phyloP scores from a whole-genome alignment of 495 filamentous ascomycete species.

The Tuber indicum region DNA sequence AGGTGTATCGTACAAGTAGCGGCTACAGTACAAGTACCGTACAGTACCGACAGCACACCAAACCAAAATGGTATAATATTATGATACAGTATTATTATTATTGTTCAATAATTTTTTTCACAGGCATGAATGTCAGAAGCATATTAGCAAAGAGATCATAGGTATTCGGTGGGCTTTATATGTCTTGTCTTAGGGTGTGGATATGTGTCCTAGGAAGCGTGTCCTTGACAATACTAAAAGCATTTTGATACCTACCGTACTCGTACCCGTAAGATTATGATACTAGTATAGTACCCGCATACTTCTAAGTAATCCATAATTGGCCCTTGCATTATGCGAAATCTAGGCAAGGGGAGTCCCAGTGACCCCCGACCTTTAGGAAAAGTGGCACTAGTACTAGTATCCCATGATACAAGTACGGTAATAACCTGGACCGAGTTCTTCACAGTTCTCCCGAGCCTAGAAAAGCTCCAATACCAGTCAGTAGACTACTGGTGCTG shows the following conservation, averaged over 20 bases:
- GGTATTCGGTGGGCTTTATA: not conserved
- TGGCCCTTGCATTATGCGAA: not conserved
- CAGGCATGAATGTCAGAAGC: not conserved
- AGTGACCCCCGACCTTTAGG: not conserved
- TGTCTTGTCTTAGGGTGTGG: not conserved
- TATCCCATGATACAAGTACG: too few relatives aligned
- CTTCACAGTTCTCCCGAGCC: not conserved
- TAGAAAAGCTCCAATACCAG: not conserved
- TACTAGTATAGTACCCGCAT: not conserved
- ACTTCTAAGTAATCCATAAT: not conserved
- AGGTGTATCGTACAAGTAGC: too few relatives aligned
- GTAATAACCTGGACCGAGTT: not conserved
- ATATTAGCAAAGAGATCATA: not conserved
- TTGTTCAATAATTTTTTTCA: too few relatives aligned
- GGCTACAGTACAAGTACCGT: too few relatives aligned
- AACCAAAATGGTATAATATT: too few relatives aligned
- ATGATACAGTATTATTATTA: too few relatives aligned
- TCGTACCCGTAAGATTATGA: too few relatives aligned
- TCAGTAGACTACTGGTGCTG: not conserved
- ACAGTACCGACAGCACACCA: too few relatives aligned
- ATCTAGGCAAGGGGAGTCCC: not conserved
- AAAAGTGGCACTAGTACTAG: not conserved
- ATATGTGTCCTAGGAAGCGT: not conserved
- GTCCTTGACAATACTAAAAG: too few relatives aligned
- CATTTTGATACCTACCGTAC: too few relatives aligned